Conservation (phyloP, 2,329 filamentous ascomycete genomes). For the Penicillium sp. region DNA sequence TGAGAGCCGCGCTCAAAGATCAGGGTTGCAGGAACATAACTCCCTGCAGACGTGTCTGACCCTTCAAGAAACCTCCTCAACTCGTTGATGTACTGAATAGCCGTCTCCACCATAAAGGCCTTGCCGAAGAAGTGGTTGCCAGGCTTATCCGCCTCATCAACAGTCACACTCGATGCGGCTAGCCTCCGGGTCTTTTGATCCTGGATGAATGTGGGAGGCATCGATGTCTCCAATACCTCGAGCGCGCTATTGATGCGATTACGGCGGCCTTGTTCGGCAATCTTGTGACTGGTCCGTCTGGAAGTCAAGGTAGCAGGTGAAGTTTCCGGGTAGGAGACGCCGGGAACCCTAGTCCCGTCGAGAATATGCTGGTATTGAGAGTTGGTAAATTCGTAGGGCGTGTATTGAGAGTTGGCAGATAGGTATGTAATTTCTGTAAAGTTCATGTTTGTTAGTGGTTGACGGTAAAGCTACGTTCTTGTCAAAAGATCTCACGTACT, state of each 20-base stretch:
- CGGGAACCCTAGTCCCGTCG: background rate
- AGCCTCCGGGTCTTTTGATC: background rate
- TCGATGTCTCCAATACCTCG: background rate
- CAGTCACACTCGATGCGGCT: background rate
- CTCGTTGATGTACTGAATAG: background rate
- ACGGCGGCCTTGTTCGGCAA: background rate
- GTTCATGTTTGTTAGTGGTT: background rate
- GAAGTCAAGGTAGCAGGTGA: background rate
- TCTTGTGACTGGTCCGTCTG: background rate
- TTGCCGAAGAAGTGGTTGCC: background rate
- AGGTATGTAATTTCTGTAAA: background rate
- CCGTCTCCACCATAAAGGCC: background rate
- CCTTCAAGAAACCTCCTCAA: background rate
- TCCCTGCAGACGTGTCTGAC: background rate
- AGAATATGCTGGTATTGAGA: background rate
- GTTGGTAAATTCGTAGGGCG: background rate
- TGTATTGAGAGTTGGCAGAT: background rate
- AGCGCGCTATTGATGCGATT: background rate
- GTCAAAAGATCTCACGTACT: background rate
- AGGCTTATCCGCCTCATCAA: background rate
- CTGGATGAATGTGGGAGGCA: background rate
- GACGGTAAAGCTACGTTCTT: background rate
- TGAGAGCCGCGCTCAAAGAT: background rate
- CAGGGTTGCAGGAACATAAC: background rate
- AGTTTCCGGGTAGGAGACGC: background rate